These are phyloP conservation scores for Leptographium flavum DNA, from an alignment of 2,329 filamentous ascomycete genomes.

Conservation along the genomic window DNA sequence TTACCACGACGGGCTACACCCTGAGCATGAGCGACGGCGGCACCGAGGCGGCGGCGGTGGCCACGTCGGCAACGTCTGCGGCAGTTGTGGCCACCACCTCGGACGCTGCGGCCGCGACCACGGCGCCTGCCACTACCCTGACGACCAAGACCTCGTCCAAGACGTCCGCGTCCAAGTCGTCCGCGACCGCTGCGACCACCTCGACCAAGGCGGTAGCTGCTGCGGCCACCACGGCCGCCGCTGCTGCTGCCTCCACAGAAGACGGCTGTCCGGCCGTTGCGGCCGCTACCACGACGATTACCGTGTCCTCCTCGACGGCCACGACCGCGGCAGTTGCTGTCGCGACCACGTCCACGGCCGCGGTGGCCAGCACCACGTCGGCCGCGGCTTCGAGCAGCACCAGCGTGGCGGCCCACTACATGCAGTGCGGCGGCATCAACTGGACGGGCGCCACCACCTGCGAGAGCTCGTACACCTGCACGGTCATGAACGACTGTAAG, in stretches of 20 bases:
- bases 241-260: too few species aligned
- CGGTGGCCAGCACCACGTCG: neutral
- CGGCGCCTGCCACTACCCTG: too few species aligned
- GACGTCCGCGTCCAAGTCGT: neutral
- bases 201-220: neutral
- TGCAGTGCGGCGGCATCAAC: constrained; percentile 15
- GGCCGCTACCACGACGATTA: neutral
- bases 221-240: neutral
- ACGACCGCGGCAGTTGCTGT: neutral
- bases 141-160: neutral
- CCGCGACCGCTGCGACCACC: neutral
- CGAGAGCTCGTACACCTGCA: constrained; percentile 13
- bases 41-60: neutral
- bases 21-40: neutral
- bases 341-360: constrained; percentile 5
- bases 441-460: constrained; percentile 16
- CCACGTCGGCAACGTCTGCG: neutral
- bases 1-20: constrained; percentile 11
- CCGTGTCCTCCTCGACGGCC: neutral
- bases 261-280: neutral
- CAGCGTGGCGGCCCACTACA: constrained; percentile 10
- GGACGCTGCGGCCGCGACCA: neutral
- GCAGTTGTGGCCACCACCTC: neutral
- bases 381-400: neutral
- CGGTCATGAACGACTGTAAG: neutral